Evolutionary conservation across 2,329 filamentous ascomycete species (phyloP), one percentile per base, ranked within the genome.

Genomic region (Sphaerulina musiva): DNA sequence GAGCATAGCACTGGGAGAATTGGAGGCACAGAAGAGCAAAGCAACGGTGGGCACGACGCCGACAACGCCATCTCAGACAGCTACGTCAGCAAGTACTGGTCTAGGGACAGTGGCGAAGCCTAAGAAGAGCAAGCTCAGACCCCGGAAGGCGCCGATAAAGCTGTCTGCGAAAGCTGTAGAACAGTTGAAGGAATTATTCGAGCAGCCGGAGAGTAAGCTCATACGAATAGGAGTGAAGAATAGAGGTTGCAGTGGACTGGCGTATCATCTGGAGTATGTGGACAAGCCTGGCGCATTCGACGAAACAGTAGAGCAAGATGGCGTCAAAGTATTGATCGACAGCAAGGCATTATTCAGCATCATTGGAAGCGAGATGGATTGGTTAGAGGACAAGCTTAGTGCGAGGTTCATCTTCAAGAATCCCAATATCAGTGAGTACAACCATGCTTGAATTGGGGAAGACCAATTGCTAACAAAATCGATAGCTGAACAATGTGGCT

Each of bases 311-410:
- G 91, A 95, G 69, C 93, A 98, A 70, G 93, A 97, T 66, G 93
- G 92, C 0, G 92, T 98, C 54, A 92, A 88, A 73, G 92, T 98
- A 34, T 72, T 97, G 69, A 93, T 98, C 54, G 93, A 98, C 72
- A 95, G 89, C 78, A 97, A 96, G 76, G 93, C 93, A 41, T 76
- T 98, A 47, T 91, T 98, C 70, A 97, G 92, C 72, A 97, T 98
- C 51, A 96, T 98, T 65, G 93, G 93, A 4, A 95, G 87, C 68
- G 92, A 97, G 74, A 98, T 98, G 93, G 93, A 98, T 69, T 98
- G 92, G 91, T 80, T 92, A 9, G 91, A 97, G 73, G 93, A 97
- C 66, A 95, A 95, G 76, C 75, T 98, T 60, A 95, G 86, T 70
- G 82, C 91, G 72, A 80, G 88, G 61, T 98, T 98, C 72, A 84